These are phyloP conservation scores for Aulographum hederae DNA, from an alignment of 2,329 filamentous ascomycete genomes.

Conservation along the genomic window DNA sequence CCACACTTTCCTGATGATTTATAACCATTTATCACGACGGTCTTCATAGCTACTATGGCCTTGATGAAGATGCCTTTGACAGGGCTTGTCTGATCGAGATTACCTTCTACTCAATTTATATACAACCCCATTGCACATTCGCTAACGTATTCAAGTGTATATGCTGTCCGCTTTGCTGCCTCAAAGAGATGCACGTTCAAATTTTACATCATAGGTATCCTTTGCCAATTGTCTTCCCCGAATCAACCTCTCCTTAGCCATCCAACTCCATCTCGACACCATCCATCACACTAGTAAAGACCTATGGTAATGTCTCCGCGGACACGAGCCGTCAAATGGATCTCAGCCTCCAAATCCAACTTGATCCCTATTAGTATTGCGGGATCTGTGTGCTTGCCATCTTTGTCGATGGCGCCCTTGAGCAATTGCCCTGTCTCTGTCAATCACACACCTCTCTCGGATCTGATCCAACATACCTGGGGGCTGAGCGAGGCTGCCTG, in stretches of 20 bases:
- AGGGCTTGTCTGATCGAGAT: no score
- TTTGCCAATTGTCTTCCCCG: no score
- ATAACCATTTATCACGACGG: constrained; percentile 61
- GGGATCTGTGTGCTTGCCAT: constrained; percentile 38
- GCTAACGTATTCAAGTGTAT: no score
- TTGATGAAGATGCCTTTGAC: constrained; percentile 74
- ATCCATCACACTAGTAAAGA: no score
- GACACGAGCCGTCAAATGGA: constrained; percentile 41
- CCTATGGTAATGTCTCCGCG: constrained; percentile 43
- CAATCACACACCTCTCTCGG: not conserved
- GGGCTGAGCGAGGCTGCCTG: constrained; percentile 20
- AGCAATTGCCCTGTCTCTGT: constrained; percentile 29
- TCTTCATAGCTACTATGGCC: constrained; percentile 57
- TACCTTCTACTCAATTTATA: no score
- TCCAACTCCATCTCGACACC: no score
- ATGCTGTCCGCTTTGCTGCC: no score
- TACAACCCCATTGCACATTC: no score
- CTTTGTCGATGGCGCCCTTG: constrained; percentile 36
- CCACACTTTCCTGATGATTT: constrained; percentile 45
- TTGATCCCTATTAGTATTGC: constrained; percentile 44
- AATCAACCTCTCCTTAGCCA: no score
- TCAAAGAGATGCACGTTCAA: no score
- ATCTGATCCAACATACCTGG: constrained; percentile 12
- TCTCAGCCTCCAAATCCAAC: constrained; percentile 43
- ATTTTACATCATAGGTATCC: no score